Base-by-base conservation (phyloP, 2,329 filamentous ascomycete species). In the Fusarium acutatum region DNA sequence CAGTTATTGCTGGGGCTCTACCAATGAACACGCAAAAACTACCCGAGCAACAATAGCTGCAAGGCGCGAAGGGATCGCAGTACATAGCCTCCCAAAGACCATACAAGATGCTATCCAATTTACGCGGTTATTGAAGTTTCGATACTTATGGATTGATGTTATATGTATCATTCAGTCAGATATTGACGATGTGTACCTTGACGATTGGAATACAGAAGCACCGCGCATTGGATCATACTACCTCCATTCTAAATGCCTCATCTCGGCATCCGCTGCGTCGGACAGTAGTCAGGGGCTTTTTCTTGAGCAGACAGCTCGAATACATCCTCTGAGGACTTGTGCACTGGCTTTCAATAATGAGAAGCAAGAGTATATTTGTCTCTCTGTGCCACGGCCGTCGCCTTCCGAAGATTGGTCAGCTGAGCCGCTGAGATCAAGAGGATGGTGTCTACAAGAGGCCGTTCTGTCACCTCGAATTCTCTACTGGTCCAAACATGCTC, bases 141-240 rank as follows among this genome's bases (percentile, higher is more conserved):
- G 10, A 14, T 68, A 68, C 11, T 49, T 65, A 7, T 68, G 49
- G 61, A 20, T 60, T 12, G 61, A 65, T 37, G 61, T 61, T n/a
- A 28, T 68, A 26, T 68, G 61, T 5, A 68, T 65, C n/a, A 28
- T 65, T 6, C 65, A 68, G 18, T n/a, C 52, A 12, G 22, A 47
- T 30, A 10, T 18, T 4, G 20, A 20, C 15, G 60, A 68, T 22
- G 17, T 18, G 8, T 56, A 69, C 26, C 22, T 57, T 11, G 30
- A 57, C 8, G 65, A 71, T 26, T 71, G 59, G 54, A 52, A 61
- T 11, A 20, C 6, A 10, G 68, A 69, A 44, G 56, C 68, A 17
- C 49, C 60, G 1, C 59, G 46, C 7, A 71, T 71, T 26, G 68
- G 60, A 17, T 47, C 56, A 6, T 71, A 69, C n/a, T 66, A 71